Evolutionary conservation across 2,329 filamentous ascomycete genomes (phyloP).

Genomic region (Aureobasidium musti): DNA sequence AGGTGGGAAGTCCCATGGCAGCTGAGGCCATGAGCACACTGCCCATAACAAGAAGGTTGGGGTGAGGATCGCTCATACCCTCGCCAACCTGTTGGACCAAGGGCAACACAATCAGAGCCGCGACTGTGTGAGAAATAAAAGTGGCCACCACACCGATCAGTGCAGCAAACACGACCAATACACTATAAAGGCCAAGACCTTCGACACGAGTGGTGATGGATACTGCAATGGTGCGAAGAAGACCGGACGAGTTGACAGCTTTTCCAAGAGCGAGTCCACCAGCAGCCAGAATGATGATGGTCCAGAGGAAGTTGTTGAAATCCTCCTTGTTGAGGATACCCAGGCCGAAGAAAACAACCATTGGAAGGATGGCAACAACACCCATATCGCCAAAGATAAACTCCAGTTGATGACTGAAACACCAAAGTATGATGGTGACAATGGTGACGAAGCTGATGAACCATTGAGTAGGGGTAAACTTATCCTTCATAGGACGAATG

Average conservation of each 20-base stretch:
- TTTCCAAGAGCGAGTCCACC: conserved; percentile 91
- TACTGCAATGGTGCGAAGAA: conserved; percentile 83
- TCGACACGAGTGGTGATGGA: conserved; percentile 73
- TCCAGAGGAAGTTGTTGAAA: conserved; percentile 99
- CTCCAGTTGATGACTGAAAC: conserved; percentile 85
- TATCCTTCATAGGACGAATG: conserved; percentile 85
- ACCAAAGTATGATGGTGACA: conserved; percentile 87
- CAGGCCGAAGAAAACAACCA: conserved; percentile 94
- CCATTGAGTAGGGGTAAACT: conserved; percentile 85
- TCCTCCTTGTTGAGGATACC: conserved; percentile 97
- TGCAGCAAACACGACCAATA: conserved; percentile 79
- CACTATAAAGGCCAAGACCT: conserved; percentile 78
- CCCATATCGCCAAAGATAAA: conserved; percentile 94
- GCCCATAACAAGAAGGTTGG: conserved; percentile 93
- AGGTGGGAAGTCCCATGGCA: conserved; percentile 95
- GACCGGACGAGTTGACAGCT: conserved; percentile 87
- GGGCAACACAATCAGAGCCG: conserved; percentile 89
- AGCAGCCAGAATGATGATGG: conserved; percentile 96
- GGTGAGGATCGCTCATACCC: conserved; percentile 84
- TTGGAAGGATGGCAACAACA: conserved; percentile 92
- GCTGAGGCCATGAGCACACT: conserved; percentile 94
- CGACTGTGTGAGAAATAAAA: conserved; percentile 97
- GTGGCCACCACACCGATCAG: conserved; percentile 92
- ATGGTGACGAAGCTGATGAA: conserved; percentile 87
- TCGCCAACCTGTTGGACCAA: conserved; percentile 84